Percentiles rank a stretch among this genome's conserved stretches.
phyloP scores from a whole-genome alignment of 805 yeast species.

The Cephaloascus albidus region DNA sequence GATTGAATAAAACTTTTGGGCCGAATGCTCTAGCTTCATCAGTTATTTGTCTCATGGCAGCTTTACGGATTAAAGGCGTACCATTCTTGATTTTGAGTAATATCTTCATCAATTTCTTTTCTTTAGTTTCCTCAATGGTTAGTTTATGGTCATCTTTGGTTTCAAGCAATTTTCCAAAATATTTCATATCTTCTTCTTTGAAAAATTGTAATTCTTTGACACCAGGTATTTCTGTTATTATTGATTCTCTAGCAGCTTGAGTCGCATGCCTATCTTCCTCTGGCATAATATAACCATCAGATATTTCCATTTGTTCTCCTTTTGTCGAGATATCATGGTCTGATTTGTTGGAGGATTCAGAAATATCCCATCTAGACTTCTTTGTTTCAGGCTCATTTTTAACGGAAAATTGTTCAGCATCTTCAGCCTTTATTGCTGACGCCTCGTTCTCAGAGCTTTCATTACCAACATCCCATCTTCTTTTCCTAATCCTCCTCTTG shows the following conservation, averaged over 20 bases:
- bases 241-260: slow-evolving; percentile 17
- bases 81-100: slow-evolving; percentile 76
- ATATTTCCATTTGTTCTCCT: slow-evolving; percentile 23
- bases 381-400: slow-evolving; percentile 1
- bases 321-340: slow-evolving; percentile 37
- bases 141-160: slow-evolving; percentile 22
- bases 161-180: slow-evolving; percentile 53
- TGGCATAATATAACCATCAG: slow-evolving; percentile 39
- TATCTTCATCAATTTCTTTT: slow-evolving; percentile 50
- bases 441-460: slow-evolving; percentile 16
- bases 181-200: slow-evolving; percentile 61
- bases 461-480: slow-evolving; percentile 37
- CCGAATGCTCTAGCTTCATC: slow-evolving; percentile 61
- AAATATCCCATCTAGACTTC: slow-evolving; percentile 16
- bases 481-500: slow-evolving; percentile 14
- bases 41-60: slow-evolving; percentile 56
- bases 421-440: slow-evolving; percentile 5
- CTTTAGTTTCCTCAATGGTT: slow-evolving; percentile 45
- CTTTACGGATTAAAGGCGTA: slow-evolving; percentile 54
- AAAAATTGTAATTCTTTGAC: slow-evolving; percentile 57
- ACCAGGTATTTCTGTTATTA: slow-evolving; percentile 53
- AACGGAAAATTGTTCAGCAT: neutral
- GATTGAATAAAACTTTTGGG: slow-evolving; percentile 57
- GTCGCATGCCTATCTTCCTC: slow-evolving; percentile 25
- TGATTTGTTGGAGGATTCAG: slow-evolving; percentile 29